These are phyloP conservation scores for Withania somnifera DNA, from an alignment of 305 asterid genomes.

Conservation along the genomic window DNA sequence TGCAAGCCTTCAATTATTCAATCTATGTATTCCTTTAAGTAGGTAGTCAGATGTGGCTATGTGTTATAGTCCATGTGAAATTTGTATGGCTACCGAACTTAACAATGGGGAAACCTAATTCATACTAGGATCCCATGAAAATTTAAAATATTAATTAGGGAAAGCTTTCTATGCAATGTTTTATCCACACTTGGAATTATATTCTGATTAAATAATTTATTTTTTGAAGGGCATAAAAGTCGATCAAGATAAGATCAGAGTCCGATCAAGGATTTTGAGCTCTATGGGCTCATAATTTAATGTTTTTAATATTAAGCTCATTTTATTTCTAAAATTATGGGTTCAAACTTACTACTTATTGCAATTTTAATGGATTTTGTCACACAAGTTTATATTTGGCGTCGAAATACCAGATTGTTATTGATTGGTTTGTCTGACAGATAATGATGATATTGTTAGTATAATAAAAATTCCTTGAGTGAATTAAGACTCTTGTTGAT, in stretches of 20 bases:
- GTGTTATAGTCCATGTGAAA: background rate
- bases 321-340: background rate
- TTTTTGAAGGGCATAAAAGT: background rate
- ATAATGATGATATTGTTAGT: too few species aligned
- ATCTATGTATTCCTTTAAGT: background rate
- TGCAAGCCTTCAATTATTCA: background rate
- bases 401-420: background rate
- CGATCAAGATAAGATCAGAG: background rate
- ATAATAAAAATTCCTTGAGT: too few species aligned
- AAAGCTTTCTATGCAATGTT: background rate
- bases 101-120: background rate
- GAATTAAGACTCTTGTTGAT: too few species aligned
- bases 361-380: background rate
- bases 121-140: background rate
- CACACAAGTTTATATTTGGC: background rate
- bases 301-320: background rate
- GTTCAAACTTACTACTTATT: background rate
- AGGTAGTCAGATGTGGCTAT: background rate
- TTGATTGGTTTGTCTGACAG: too few species aligned
- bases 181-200: background rate
- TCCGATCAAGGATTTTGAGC: background rate
- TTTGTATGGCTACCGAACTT: background rate
- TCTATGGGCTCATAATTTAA: background rate
- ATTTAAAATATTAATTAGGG: background rate
- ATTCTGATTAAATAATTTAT: background rate